Evolutionary conservation across 306 rosid species (phyloP), one percentile per base, ranked within the genome.

Genomic region (Amphicarpaea edgeworthii): DNA sequence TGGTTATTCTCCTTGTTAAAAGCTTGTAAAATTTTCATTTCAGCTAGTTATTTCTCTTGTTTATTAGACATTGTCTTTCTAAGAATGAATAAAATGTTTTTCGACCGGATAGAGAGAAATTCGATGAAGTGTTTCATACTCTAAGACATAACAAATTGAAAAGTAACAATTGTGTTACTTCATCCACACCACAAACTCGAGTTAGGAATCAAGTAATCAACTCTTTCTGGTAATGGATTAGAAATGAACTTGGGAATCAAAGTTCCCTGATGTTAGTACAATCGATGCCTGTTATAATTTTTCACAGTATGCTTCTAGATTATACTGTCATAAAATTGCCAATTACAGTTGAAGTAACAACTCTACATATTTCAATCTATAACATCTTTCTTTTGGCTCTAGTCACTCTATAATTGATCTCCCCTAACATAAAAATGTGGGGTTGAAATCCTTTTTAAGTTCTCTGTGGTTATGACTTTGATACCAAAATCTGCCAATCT

Each of bases 311-410:
- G 47, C 42, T 41, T 40, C 23, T 42, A 57, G 26, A 72, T 23
- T 55, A 40, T 26, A 41, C 19, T 19, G 5, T 30, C 11, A 50
- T 60, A 7, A 73, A 20, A n/a, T 72, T 37, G 58, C 28, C n/a
- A n/a, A n/a, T n/a, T n/a, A n/a, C n/a, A n/a, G n/a, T n/a, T n/a
- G n/a, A 28, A 69, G 24, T 66, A 63, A 46, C 57, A 81, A 69
- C 40, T 55, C 68, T 72, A 55, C 80, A 73, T 32, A 3, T 24
- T 55, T 51, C 78, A 73, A 67, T 45, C 67, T 55, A 58, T 74
- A 64, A 32, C 68, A 75, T 72, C 83, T 65, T 58, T 72, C 83
- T 65, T 58, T 65, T 64, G 79, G 68, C 80, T 54, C 28, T 60
- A 51, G 77, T 46, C 79, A 73, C 64, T 68, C 83, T 70, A 69